These are phyloP conservation scores for Coffea humblotiana DNA, from an alignment of 305 asterid genomes.

Conservation along the genomic window DNA sequence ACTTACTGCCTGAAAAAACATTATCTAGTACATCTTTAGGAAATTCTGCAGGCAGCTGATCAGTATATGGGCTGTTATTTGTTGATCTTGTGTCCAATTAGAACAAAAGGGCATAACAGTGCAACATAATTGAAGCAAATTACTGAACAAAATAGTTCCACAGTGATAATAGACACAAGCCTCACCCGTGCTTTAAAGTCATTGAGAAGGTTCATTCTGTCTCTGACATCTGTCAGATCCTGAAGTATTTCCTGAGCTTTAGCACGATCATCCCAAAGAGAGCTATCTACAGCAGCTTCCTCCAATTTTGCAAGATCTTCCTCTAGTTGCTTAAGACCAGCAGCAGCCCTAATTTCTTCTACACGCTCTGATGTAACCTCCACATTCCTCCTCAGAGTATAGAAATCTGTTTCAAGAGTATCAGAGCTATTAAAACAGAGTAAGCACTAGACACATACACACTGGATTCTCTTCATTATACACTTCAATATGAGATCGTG, in stretches of 20 bases:
- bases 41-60: too few species aligned
- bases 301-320: constrained; percentile 66
- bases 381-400: constrained; percentile 77
- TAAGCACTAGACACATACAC: background rate
- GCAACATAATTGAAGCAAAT: constrained; percentile 5
- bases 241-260: constrained; percentile 97
- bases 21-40: too few species aligned
- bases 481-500: background rate
- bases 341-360: constrained; percentile 75
- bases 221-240: constrained; percentile 81
- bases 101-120: background rate
- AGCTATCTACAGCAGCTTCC: constrained; percentile 74
- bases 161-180: constrained; percentile 13
- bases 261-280: constrained; percentile 92
- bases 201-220: constrained; percentile 77
- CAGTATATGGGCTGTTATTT: background rate
- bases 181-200: constrained; percentile 81
- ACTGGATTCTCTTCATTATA: background rate
- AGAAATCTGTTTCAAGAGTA: constrained; percentile 66
- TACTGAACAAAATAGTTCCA: background rate
- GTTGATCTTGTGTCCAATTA: too few species aligned
- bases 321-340: constrained; percentile 79
- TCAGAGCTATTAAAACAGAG: background rate
- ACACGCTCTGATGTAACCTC: constrained; percentile 66
- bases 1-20: too few species aligned